Evolutionary conservation across 805 yeast species (phyloP), one percentile per base, ranked within the genome.

Genomic region (Suhomyces kilbournensis): DNA sequence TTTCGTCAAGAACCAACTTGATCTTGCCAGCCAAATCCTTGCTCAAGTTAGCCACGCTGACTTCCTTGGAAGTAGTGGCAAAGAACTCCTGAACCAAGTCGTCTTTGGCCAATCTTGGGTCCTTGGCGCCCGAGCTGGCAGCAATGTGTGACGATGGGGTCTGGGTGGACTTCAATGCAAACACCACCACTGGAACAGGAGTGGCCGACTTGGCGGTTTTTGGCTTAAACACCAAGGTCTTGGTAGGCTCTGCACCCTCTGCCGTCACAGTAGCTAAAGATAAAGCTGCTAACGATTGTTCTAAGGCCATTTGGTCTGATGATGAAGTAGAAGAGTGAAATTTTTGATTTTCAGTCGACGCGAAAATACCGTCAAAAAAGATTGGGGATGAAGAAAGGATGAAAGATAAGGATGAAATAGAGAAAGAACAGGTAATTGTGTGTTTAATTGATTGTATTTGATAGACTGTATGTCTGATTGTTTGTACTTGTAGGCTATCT

Each of bases 141-240:
- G 96, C 92, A 58, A 90, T 78, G 38, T 77, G 64, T 19, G 78
- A 74, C 3, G 86, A 70, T 46, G 96, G 89, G 32, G 96, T 89
- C 46, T 77, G 75, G 4, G 96, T 88, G 2, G 84, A 61, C 32
- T 81, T 81, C 53, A 86, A 77, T 7, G 96, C 96, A 63, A 90
- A 79, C 30, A 90, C 89, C 49, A 90, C 81, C 28, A 90, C 79
- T 42, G 97, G 96, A 40, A 87, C 83, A 25, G 94, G 88, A 17
- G 81, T 69, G 48, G 88, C 90, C 46, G 90, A 73, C 66, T 90
- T 90, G 35, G 96, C 85, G 46, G 96, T 89, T 74, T 90, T 90
- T 61, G 96, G 96, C 74, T 90, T 90, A 81, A 90, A 90, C 25
- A 90, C 91, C 56, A 90, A 75, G 4, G 92, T 80, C 70, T 90